These are phyloP conservation scores for Echinochloa phyllopogon DNA, from an alignment of 176 grass and related monocot species.

Conservation along the genomic window DNA sequence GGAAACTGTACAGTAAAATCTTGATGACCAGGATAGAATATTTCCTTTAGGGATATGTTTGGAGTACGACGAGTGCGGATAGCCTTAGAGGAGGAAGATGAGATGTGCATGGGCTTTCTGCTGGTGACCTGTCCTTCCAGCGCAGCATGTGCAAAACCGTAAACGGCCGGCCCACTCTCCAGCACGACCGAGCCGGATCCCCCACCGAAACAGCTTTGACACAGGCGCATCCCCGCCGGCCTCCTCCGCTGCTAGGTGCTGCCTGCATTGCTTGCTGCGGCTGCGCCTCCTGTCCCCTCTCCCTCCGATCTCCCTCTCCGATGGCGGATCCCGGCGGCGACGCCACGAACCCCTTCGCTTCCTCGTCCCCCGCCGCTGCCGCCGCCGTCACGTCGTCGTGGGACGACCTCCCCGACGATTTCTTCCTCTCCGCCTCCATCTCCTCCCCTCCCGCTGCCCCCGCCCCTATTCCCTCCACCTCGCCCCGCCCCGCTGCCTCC, in stretches of 20 bases:
- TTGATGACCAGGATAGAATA: too few species aligned
- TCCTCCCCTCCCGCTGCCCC: conserved; percentile 26
- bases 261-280: not conserved
- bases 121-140: not conserved
- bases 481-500: conserved; percentile 13
- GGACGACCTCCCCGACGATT: conserved; percentile 58
- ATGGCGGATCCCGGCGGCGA: conserved; percentile 56
- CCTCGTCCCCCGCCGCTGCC: conserved; percentile 14
- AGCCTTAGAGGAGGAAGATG: too few species aligned
- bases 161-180: not conserved
- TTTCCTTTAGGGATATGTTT: too few species aligned
- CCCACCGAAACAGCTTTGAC: not conserved
- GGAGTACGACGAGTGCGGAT: too few species aligned
- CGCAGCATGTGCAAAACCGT: not conserved
- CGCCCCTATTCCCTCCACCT: conserved; percentile 39
- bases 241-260: not conserved
- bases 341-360: conserved; percentile 23
- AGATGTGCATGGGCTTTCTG: not conserved
- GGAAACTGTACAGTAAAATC: too few species aligned
- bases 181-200: not conserved
- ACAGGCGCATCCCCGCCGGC: not conserved
- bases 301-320: conserved; percentile 8
- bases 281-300: not conserved
- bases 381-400: conserved; percentile 37
- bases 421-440: conserved; percentile 51